Base-by-base conservation (phyloP, 805 yeast species). In the Ascoidea rubescens region DNA sequence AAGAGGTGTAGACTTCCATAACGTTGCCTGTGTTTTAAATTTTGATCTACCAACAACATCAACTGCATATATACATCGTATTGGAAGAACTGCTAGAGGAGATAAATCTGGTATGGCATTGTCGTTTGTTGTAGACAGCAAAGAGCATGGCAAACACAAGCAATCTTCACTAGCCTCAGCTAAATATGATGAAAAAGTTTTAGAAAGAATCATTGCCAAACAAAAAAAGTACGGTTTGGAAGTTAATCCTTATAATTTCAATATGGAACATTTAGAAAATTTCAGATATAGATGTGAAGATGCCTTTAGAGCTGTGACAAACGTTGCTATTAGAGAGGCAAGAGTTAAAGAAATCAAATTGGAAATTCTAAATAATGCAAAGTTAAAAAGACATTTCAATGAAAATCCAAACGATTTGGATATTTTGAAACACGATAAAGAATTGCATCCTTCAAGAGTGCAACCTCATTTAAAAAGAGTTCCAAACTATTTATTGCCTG, bases 41-140 rank as follows among this genome's bases (percentile, higher is more conserved):
- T 93, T 93, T 65, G 99, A 93, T 64, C 71, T 93, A 59, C 99
- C 99, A 46, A 77, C 87, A 4, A 81, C 95, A 7, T 82, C 97
- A 5, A 85, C 84, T 63, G 79, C 95, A 2, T 93, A 93, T 64
- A 82, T 88, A 33, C 99, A 93, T 67, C 78, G 99, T 64, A 79
- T 93, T 44, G 99, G 99, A 50, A 81, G 99, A 71, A 93, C 99
- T 4, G 99, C 99, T 5, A 81, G 99, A 69, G 98, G 96, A 5
- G 96, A 96, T 51, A 89, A 87, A 64, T 75, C 93, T 1, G 99
- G 99, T 54, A 90, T 88, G 78, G 86, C 98, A 0, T 74, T 93
- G 52, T 89, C 97, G 16, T 93, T 91, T 70, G 93, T 90, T 17
- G 88, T 91, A 31, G 86, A 93, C 31, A 69, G 72, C 42, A 85